A percentile compares a stretch with the other conserved stretches of the same genome.
Conservation (phyloP, 257 asterid species). For the Pogostemon cablin region DNA sequence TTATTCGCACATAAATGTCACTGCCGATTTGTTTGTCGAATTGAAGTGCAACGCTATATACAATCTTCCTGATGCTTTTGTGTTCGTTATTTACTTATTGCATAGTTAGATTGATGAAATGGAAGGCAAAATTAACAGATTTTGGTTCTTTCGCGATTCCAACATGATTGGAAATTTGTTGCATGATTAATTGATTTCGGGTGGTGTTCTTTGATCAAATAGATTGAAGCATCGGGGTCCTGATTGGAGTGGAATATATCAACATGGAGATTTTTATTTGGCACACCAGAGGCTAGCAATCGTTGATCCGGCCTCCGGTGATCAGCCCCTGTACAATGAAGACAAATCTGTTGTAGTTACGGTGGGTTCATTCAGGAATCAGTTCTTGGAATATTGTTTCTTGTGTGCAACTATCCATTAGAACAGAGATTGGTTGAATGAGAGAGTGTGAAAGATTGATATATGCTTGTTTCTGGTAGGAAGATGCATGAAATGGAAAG, state of each 20-base stretch:
- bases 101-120: background rate
- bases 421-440: background rate
- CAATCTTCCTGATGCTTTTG: background rate
- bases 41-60: background rate
- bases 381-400: background rate
- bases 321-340: conserved; percentile 86
- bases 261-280: conserved; percentile 72
- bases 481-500: too few relatives aligned
- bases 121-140: background rate
- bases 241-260: conserved; percentile 95
- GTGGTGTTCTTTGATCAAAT: conserved; percentile 17
- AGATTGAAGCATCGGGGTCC: conserved; percentile 99
- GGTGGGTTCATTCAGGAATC: conserved; percentile 37
- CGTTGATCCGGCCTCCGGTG: conserved; percentile 97
- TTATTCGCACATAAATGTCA: background rate
- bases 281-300: conserved; percentile 95
- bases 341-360: conserved; percentile 81
- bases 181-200: conserved; percentile 13
- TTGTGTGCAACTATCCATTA: background rate
- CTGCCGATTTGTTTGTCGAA: background rate
- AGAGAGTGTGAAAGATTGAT: background rate
- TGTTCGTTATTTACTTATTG: background rate
- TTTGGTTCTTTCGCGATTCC: background rate
- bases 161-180: background rate
- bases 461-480: too few relatives aligned